A percentile compares a stretch with the other conserved stretches of the same genome.
Conservation (phyloP, 305 asterid genomes). For the Coffea humblotiana region DNA sequence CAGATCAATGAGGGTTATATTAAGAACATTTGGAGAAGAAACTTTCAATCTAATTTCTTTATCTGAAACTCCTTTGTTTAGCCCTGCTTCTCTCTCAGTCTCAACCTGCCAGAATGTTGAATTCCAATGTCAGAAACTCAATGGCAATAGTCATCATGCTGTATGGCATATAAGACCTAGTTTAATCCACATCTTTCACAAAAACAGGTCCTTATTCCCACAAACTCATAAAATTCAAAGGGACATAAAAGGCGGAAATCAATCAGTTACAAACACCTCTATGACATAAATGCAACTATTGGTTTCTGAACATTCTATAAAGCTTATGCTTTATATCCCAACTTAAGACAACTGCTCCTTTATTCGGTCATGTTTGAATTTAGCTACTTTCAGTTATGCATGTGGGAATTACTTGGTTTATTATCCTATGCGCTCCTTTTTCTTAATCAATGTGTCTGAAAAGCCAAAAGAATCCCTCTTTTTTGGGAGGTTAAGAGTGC, state of each 20-base stretch:
- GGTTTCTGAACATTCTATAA: neutral
- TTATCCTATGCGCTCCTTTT: neutral
- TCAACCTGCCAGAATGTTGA: conserved; percentile 24
- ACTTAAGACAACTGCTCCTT: neutral
- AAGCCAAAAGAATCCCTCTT: neutral
- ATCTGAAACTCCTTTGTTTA: conserved; percentile 28
- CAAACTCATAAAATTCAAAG: neutral
- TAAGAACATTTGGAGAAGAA: conserved; percentile 36
- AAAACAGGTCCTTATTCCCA: neutral
- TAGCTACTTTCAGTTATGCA: neutral
- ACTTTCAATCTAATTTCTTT: conserved; percentile 40
- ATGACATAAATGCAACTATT: neutral
- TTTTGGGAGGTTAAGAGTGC: neutral
- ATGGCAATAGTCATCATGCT: neutral
- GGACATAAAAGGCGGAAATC: neutral
- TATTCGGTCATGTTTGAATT: neutral
- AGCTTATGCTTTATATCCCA: neutral
- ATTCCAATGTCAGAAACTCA: neutral
- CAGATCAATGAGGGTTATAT: conserved; percentile 43
- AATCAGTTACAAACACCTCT: neutral
- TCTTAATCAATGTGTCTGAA: neutral
- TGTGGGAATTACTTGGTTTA: neutral
- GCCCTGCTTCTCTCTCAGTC: conserved; percentile 38
- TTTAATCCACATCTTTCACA: neutral
- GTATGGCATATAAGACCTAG: neutral